These are phyloP conservation scores for Pouteria glomerata DNA, from an alignment of 148 eudicot species.

Conservation along the genomic window DNA sequence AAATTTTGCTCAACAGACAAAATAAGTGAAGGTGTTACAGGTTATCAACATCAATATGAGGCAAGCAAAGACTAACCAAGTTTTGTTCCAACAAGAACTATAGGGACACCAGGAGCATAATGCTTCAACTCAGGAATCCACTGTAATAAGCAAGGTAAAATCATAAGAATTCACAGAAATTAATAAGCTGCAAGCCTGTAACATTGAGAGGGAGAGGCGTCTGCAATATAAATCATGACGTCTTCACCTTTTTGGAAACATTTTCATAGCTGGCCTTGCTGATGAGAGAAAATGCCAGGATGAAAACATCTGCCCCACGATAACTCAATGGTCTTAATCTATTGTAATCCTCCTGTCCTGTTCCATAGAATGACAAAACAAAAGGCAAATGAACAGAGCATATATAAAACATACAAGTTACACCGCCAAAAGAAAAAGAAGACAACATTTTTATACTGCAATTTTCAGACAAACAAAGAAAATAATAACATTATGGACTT, in stretches of 20 bases:
- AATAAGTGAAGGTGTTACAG: no score
- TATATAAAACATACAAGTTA: neutral
- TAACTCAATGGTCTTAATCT: slow-evolving; percentile 98
- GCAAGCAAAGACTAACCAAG: slow-evolving; percentile 60
- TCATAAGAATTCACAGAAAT: neutral
- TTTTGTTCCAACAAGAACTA: slow-evolving; percentile 95
- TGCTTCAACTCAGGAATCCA: slow-evolving; percentile 99
- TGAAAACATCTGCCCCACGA: slow-evolving; percentile 98
- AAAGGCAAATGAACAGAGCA: neutral
- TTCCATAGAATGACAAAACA: slow-evolving; percentile 17
- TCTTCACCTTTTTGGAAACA: slow-evolving; percentile 80
- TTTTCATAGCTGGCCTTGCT: slow-evolving; percentile 98
- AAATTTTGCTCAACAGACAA: no score
- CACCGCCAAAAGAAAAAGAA: neutral
- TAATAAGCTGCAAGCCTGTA: neutral
- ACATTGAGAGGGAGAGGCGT: neutral
- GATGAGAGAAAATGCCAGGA: slow-evolving; percentile 87
- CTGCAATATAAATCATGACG: neutral
- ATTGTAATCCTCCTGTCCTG: slow-evolving; percentile 99
- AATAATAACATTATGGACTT: slow-evolving; percentile 9
- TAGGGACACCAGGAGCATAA: slow-evolving; percentile 98
- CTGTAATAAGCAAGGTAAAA: slow-evolving; percentile 34
- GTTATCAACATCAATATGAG: neutral
- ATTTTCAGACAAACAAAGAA: neutral
- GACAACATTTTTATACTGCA: neutral